Base-by-base conservation (phyloP, 2,329 filamentous ascomycete species). In the Paraphoma chrysanthemicola region DNA sequence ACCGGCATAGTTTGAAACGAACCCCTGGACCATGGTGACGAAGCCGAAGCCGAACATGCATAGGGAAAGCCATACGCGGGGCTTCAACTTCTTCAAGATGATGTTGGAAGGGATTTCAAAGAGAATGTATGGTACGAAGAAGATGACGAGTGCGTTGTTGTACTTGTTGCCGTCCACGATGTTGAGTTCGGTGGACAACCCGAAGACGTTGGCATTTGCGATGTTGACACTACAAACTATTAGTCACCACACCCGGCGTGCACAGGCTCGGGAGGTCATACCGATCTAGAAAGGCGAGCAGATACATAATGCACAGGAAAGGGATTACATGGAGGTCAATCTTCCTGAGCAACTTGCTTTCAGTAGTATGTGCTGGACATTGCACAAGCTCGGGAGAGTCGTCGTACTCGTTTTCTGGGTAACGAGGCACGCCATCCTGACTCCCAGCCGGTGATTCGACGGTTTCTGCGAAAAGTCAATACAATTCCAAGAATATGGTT, bases 11-110 rank as follows among this genome's bases (percentile, higher is more conserved):
- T 86, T 96, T 57, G 86, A 80, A 2, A 93, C 90, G 6, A 96
- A 77, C 0, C 93, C 93, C 77, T 96, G 91, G 66, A 87, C 84
- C 38, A 91, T 81, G 16, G 54, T 60, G 47, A 69, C 66, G 18
- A 96, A 79, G 9, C 92, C 91, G 65, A 96, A 97, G 55, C 86
- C 79, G 62, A 94, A 90, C 90, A 96, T 96, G 79, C 93, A 96
- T 50, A 86, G 72, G 4, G 89, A 88, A 23, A 96, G 75, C 83
- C 83, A 85, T 23, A 84, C 65, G 58, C 82, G 79, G 0, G 83
- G 83, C 61, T 79, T 81, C 58, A 85, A 76, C 52, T 79, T 80
- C 69, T 84, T 84, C 46, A 85, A 72, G 2, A 85, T 60, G 16
- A 85, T 71, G 52, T 85, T 85, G 28, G 78, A 81, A 0, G 83